Conservation (phyloP, 768 basidiomycete genomes). For the Saitozyma sp. region DNA sequence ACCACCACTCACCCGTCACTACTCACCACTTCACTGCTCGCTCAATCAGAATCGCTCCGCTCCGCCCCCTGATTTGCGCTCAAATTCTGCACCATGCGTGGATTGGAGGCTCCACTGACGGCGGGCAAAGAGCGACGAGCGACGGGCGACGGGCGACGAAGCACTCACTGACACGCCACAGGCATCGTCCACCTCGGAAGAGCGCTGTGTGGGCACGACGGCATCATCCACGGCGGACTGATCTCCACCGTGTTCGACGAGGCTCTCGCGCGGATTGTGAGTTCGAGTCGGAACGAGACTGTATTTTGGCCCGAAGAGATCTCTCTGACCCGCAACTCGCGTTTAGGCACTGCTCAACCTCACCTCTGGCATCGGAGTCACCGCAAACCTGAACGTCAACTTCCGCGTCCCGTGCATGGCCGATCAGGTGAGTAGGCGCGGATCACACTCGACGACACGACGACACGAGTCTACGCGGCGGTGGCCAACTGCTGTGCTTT, state of each 20-base stretch:
- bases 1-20: background rate
- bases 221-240: slow-evolving; percentile 90
- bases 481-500: no score
- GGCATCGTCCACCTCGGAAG: slow-evolving; percentile 79
- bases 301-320: background rate
- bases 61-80: slow-evolving; percentile 32
- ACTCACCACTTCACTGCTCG: background rate
- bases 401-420: slow-evolving; percentile 87
- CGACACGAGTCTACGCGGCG: no score
- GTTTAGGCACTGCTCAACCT: slow-evolving; percentile 79
- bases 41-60: no score
- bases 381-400: slow-evolving; percentile 75
- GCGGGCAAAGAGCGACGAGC: no score
- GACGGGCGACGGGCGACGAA: slow-evolving; percentile 56
- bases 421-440: slow-evolving; percentile 65
- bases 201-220: slow-evolving; percentile 82
- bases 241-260: slow-evolving; percentile 90
- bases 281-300: slow-evolving; percentile 33
- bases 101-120: no score
- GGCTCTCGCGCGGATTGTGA: slow-evolving; percentile 70
- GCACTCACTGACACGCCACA: slow-evolving; percentile 51
- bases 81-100: slow-evolving; percentile 69
- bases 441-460: no score
- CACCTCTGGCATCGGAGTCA: slow-evolving; percentile 87
- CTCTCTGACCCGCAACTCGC: background rate